These are phyloP conservation scores for Boletus sp. DNA, from an alignment of 768 basidiomycete species.

Conservation along the genomic window DNA sequence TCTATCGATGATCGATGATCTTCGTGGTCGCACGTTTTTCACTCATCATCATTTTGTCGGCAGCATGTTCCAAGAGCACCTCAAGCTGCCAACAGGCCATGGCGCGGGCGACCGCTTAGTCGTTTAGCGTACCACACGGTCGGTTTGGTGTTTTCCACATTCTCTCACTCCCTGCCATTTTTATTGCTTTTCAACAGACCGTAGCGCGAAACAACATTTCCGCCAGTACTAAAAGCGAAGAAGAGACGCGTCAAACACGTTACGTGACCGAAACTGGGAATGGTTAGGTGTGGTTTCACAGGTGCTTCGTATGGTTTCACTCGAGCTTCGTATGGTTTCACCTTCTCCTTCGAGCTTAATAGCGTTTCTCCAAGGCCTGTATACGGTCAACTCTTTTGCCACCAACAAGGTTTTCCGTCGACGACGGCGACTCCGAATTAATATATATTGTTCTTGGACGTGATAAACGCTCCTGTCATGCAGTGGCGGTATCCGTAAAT, in stretches of 20 bases:
- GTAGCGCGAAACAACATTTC: too few relatives aligned
- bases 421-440: background rate
- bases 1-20: background rate
- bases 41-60: background rate
- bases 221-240: background rate
- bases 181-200: background rate
- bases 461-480: background rate
- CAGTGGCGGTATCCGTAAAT: background rate
- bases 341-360: too few relatives aligned
- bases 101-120: background rate
- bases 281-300: background rate
- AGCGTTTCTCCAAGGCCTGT: background rate
- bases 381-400: background rate
- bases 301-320: background rate
- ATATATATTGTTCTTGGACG: too few relatives aligned
- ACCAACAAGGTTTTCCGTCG: background rate
- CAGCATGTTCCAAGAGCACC: background rate
- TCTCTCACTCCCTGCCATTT: background rate
- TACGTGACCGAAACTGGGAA: background rate
- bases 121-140: background rate
- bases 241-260: background rate
- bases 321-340: background rate
- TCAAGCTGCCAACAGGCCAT: background rate
- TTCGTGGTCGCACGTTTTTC: background rate
- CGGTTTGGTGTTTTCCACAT: background rate